Evolutionary conservation across 176 grass and related monocot species (phyloP), one percentile per base, ranked within the genome.

Genomic region (Triticum urartu): DNA sequence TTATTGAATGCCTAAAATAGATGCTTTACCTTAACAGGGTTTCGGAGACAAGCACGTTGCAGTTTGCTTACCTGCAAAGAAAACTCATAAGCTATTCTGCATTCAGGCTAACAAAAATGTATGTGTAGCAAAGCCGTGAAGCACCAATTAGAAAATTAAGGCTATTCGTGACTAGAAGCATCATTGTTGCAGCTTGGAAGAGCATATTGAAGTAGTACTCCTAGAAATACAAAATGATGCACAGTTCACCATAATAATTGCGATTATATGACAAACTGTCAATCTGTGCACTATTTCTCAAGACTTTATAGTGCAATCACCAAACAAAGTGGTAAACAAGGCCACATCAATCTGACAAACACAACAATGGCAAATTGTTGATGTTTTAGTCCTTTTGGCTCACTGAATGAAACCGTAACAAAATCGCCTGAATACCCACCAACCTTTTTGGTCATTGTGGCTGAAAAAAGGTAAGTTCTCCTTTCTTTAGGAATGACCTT

Each of bases 391-490:
- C 8, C 21, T 80, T 87, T 75, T 13, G 5, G 18, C 11, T 63
- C 15, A 32, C 11, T 13, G 24, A 84, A 47, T 68, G 12, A 15
- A 68, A 42, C 3, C 20, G 14, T 74, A 64, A 48, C 26, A 62
- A 52, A 64, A 9, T 22, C 5, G 24, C 18, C 9, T 61, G 1
- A 35, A 11, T 22, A 61, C 38, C 25, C 30, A 76, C 85, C 83
- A 75, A 98, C 93, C 92, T 98, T 98, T 81, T 95, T 92, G 4
- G 96, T 95, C 94, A 98, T 98, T 35, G 93, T 95, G 17, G 96
- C 96, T 84, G 96, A 98, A 80, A 95, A 98, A 70, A 95, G 88
- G 64, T 88, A 98, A 36, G 96, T 98, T 78, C 60, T 93, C 79
- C 96, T 79, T 65, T 98, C 92, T 87, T 93, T 86, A 87, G 96